These are phyloP conservation scores for Penicillium ucsense DNA, from an alignment of 495 filamentous ascomycete genomes.

Conservation along the genomic window DNA sequence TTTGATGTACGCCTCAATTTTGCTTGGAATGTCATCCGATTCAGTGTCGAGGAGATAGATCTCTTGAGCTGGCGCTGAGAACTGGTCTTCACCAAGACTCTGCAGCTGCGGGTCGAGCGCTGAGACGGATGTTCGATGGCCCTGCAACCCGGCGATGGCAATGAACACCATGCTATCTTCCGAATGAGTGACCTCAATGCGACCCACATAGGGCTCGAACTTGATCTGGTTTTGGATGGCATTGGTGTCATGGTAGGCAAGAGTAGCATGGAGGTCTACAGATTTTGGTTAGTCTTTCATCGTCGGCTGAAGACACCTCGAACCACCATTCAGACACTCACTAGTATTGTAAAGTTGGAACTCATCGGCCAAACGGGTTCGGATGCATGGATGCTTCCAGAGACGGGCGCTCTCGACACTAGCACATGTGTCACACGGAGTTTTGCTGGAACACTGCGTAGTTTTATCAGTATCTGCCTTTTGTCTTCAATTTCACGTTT, in stretches of 20 bases:
- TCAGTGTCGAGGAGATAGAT: constrained; percentile 56
- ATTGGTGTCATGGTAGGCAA: constrained; percentile 57
- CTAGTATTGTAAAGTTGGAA: constrained; percentile 63
- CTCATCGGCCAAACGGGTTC: constrained; percentile 64
- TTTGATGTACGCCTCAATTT: constrained; percentile 64
- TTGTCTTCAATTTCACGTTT: background rate
- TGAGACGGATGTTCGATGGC: constrained; percentile 33
- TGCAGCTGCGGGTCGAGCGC: constrained; percentile 46
- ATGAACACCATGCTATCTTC: constrained; percentile 45
- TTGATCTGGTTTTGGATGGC: constrained; percentile 45
- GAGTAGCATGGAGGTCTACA: constrained; percentile 52
- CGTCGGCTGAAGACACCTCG: too few species aligned
- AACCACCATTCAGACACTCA: constrained; percentile 7
- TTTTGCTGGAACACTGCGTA: constrained; percentile 58
- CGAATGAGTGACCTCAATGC: constrained; percentile 63
- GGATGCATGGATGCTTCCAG: constrained; percentile 72
- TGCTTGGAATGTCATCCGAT: constrained; percentile 54
- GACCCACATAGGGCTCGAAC: constrained; percentile 46
- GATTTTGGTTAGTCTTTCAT: too few species aligned
- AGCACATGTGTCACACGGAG: constrained; percentile 71
- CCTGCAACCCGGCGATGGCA: constrained; percentile 42
- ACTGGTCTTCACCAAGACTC: constrained; percentile 36
- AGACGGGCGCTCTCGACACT: constrained; percentile 68
- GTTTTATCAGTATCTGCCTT: constrained; percentile 4
- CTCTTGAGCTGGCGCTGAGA: constrained; percentile 32